Evolutionary conservation across 352 stramenopile species (phyloP).

Genomic region (Globisporangium nagaii): DNA sequence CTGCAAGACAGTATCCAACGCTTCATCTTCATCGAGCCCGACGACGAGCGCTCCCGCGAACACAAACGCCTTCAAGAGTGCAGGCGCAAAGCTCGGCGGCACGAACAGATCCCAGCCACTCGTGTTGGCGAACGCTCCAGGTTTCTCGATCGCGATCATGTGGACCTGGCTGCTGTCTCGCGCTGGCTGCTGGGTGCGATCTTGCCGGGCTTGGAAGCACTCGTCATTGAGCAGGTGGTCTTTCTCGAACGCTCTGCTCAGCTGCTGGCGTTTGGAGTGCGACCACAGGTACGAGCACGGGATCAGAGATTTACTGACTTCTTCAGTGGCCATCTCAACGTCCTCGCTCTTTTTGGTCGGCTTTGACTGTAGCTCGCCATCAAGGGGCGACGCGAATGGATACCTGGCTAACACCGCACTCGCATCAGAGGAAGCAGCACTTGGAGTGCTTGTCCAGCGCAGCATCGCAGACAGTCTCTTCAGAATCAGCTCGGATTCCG

Average conservation of each 20-base stretch:
- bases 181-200: not conserved
- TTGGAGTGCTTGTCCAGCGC: conserved; percentile 38
- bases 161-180: conserved; percentile 14
- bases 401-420: conserved; percentile 15
- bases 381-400: conserved; percentile 16
- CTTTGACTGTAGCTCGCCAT: not conserved
- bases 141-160: conserved; percentile 39
- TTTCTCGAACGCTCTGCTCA: conserved; percentile 32
- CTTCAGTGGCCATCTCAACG: conserved; percentile 2
- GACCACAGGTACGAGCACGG: conserved; percentile 63
- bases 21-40: conserved; percentile 62
- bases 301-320: not conserved
- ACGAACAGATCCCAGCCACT: conserved; percentile 72
- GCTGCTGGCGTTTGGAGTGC: conserved; percentile 24
- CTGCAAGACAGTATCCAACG: conserved; percentile 48
- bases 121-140: conserved; percentile 29
- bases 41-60: conserved; percentile 68
- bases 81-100: conserved; percentile 28
- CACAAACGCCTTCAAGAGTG: conserved; percentile 55
- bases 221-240: conserved; percentile 58
- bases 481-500: conserved; percentile 49
- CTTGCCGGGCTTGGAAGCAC: conserved; percentile 26
- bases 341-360: not conserved
- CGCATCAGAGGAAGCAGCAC: not conserved
- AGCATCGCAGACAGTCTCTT: conserved; percentile 45